These are phyloP conservation scores for Ascocoryne sarcoides DNA, from an alignment of 2,329 filamentous ascomycete genomes.

Conservation along the genomic window DNA sequence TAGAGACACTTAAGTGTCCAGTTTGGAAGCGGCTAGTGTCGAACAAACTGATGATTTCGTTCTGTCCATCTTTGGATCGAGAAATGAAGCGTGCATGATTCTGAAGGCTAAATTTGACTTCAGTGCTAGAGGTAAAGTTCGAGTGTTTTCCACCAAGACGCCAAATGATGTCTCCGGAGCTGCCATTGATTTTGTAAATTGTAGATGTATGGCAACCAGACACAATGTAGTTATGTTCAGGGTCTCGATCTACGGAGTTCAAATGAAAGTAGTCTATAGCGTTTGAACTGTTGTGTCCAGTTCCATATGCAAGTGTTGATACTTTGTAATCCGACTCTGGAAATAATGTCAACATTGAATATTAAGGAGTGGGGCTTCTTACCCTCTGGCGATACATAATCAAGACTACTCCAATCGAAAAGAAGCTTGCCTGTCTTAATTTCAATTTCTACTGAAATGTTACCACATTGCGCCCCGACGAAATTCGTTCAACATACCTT, in stretches of 20 bases:
- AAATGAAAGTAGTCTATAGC: constrained; percentile 33
- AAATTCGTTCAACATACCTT: constrained; percentile 40
- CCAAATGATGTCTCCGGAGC: constrained; percentile 39
- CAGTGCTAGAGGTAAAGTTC: constrained; percentile 33
- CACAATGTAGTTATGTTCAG: constrained; percentile 37
- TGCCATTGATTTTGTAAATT: constrained; percentile 39
- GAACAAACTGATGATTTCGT: constrained; percentile 17
- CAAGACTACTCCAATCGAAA: constrained; percentile 51
- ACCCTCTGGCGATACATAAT: constrained; percentile 39
- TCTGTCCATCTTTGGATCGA: constrained; percentile 14
- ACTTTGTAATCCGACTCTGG: constrained; percentile 11
- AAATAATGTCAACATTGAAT: neutral
- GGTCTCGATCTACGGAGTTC: constrained; percentile 33
- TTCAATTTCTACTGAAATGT: constrained; percentile 20
- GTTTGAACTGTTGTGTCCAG: constrained; percentile 30
- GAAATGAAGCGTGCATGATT: constrained; percentile 37
- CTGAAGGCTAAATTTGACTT: constrained; percentile 41
- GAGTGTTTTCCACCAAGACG: constrained; percentile 36
- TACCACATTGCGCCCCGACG: too few relatives aligned
- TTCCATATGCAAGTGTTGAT: constrained; percentile 15
- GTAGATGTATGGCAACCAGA: constrained; percentile 38
- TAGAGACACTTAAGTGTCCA: constrained; percentile 6
- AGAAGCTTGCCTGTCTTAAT: constrained; percentile 42
- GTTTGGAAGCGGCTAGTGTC: constrained; percentile 17
- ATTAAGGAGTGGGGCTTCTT: constrained; percentile 6